Evolutionary conservation across 305 asterid genomes (phyloP).

Genomic region (Fraxinus sp.): DNA sequence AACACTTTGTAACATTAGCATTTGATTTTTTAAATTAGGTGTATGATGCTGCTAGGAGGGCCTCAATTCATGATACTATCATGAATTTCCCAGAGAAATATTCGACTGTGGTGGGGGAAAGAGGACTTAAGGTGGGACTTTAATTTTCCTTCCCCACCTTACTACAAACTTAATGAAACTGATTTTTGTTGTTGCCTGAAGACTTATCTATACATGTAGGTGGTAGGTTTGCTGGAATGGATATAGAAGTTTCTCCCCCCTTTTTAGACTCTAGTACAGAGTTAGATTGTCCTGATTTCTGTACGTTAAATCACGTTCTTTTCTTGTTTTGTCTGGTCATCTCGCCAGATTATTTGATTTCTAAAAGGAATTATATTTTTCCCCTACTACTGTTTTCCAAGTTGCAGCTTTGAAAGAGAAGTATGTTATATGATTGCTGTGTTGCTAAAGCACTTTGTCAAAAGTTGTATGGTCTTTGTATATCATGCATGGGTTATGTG

Average conservation of each 20-base stretch:
- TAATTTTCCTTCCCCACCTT: neutral
- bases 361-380: constrained; percentile 3
- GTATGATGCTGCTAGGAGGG: constrained; percentile 84
- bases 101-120: constrained; percentile 90
- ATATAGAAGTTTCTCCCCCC: neutral
- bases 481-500: neutral
- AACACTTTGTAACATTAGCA: neutral
- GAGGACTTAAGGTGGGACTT: constrained; percentile 84
- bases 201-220: neutral
- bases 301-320: neutral
- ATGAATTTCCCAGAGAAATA: constrained; percentile 84
- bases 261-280: neutral
- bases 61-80: constrained; percentile 92
- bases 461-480: neutral
- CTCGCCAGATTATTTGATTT: constrained; percentile 5
- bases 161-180: neutral
- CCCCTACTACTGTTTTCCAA: neutral
- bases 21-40: constrained; percentile 50
- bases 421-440: constrained; percentile 3
- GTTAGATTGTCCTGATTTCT: constrained; percentile 11
- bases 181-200: neutral
- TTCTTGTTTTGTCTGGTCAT: constrained; percentile 3
- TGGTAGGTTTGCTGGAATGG: neutral
- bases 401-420: neutral
- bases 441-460: constrained; percentile 2